Evolutionary conservation across 2,329 filamentous ascomycete species (phyloP), one percentile per base, ranked within the genome.

Genomic region (Neodidymelliopsis sp.): DNA sequence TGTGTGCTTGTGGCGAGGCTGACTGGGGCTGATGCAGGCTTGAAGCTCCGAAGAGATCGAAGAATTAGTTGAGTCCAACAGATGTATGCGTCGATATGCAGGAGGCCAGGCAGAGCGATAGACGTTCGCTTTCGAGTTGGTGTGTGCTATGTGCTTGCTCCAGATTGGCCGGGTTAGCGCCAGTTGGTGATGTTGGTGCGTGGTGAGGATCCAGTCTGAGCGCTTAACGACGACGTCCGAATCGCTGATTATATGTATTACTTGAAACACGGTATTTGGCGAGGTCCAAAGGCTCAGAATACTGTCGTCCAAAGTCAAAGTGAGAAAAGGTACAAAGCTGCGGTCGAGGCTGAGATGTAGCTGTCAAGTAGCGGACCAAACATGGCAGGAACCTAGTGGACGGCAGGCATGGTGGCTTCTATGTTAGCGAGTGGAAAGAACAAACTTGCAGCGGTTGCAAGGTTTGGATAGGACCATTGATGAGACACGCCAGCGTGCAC

Each of bases 151-250:
- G 27, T 52, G 47, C 45, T 51, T 29, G 54, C 36, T 28, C 52
- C 57, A 61, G 65, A 70, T 68, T 71, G 67, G 67, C 55, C 54
- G 48, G 52, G 52, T 69, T 70, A 62, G 61, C 62, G 62, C 60
- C 56, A 53, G 64, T 58, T 54, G 53, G 53, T 54, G 57, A 59
- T 54, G 63, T 47, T 56, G 54, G 42, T 35, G 45, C 52, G 55
- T 55, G 15, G 57, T 40, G 54, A 59, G 51, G 50, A 63, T 52
- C 56, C 49, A 59, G 65, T 54, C 65, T 60, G 56, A 58, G 69
- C 67, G 69, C 67, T 66, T 71, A 69, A 57, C 56, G 64, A 53
- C 53, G 56, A 51, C 37, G 48, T 57, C 46, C 44, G 57, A 65
- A 59, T 66, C 59, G 65, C 46, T 56, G 60, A 53, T 31, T 53